phyloP scores from a whole-genome alignment of 257 asterid species.

The Eustoma russellianum region DNA sequence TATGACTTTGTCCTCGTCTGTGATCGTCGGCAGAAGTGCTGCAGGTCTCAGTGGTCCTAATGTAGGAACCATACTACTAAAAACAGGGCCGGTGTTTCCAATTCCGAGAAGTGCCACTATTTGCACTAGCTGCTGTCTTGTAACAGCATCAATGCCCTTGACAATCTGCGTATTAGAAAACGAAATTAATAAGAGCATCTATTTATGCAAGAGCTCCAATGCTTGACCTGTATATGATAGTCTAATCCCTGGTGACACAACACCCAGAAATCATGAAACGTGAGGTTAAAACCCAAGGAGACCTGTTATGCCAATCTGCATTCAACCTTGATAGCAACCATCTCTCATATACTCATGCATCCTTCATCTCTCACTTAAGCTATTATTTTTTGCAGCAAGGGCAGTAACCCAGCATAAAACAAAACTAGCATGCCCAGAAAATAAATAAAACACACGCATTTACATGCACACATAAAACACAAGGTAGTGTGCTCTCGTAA shows the following conservation, averaged over 20 bases:
- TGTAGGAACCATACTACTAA: constrained; percentile 81
- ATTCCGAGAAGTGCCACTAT: constrained; percentile 62
- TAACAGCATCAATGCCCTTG: constrained; percentile 92
- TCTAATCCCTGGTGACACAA: too few relatives aligned
- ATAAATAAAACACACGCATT: background rate
- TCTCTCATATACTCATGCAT: too few relatives aligned
- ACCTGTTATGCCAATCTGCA: too few relatives aligned
- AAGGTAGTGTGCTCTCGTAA: background rate
- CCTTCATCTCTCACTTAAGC: too few relatives aligned
- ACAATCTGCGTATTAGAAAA: constrained; percentile 53
- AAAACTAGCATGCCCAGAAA: too few relatives aligned
- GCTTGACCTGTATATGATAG: too few relatives aligned
- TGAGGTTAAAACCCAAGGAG: too few relatives aligned
- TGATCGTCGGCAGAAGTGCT: constrained; percentile 77
- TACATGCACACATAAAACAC: constrained; percentile 2
- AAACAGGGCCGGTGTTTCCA: constrained; percentile 56
- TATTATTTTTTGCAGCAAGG: too few relatives aligned
- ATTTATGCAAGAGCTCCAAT: background rate
- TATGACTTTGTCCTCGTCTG: constrained; percentile 80
- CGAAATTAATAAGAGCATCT: constrained; percentile 8
- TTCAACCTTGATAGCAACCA: too few relatives aligned
- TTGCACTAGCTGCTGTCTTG: constrained; percentile 90
- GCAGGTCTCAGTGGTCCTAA: constrained; percentile 76
- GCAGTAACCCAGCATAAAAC: too few relatives aligned
- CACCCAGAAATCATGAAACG: too few relatives aligned